These are phyloP conservation scores for Colletotrichum camelliae DNA, from an alignment of 2,329 filamentous ascomycete species.

Conservation along the genomic window DNA sequence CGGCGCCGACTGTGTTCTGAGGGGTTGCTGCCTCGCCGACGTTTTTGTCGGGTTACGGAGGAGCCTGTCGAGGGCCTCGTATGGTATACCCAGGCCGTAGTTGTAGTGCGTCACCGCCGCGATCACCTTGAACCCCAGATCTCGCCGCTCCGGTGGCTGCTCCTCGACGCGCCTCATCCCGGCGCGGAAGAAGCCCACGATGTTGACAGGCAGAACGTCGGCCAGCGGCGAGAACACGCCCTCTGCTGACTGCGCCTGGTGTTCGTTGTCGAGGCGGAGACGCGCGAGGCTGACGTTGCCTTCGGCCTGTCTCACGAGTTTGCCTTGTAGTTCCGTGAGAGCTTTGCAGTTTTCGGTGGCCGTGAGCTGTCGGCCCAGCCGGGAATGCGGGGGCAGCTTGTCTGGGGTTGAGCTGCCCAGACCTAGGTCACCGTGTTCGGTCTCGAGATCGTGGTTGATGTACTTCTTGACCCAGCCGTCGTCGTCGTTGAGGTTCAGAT, in stretches of 20 bases:
- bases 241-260: not conserved
- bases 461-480: not conserved
- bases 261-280: not conserved
- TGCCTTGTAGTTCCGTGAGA: not conserved
- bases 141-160: not conserved
- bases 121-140: not conserved
- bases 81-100: not conserved
- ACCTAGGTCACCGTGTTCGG: not conserved
- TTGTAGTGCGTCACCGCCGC: slow-evolving; percentile 2
- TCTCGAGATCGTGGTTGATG: not conserved
- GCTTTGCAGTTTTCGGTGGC: not conserved
- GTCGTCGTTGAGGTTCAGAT: not conserved
- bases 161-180: not conserved
- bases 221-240: not conserved
- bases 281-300: not conserved
- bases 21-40: not conserved
- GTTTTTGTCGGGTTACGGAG: not conserved
- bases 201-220: not conserved
- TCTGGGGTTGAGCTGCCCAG: not conserved
- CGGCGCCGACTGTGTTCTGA: not conserved
- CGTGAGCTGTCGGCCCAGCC: not conserved
- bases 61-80: not conserved
- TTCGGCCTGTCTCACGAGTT: not conserved
- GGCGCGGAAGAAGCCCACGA: not conserved
- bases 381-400: not conserved